Percentiles rank a stretch among this genome's conserved stretches.
phyloP scores from a whole-genome alignment of 768 basidiomycete species.

The Nidularia pulvinata region DNA sequence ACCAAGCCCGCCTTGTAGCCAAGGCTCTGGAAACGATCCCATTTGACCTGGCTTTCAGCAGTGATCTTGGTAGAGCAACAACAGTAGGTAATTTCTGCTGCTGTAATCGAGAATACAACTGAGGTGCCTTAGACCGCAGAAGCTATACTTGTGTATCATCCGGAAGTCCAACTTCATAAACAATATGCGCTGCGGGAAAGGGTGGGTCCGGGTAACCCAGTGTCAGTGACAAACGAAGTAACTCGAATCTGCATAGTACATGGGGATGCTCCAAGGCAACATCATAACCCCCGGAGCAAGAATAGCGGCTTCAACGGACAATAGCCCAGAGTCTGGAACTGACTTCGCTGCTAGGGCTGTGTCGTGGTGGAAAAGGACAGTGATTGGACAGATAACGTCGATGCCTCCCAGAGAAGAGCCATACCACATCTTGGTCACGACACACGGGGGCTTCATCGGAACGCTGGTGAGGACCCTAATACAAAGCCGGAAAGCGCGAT shows the following conservation, averaged over 20 bases:
- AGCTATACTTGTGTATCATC: constrained; percentile 56
- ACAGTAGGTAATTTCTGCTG: constrained; percentile 40
- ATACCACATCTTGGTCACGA: constrained; percentile 53
- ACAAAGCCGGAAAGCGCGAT: constrained; percentile 32
- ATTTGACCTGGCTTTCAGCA: constrained; percentile 65
- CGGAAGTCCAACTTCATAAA: constrained; percentile 37
- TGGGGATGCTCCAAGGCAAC: constrained; percentile 9
- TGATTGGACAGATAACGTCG: constrained; percentile 26
- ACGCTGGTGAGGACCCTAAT: constrained; percentile 48
- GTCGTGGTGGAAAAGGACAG: constrained; percentile 59
- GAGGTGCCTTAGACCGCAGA: constrained; percentile 56
- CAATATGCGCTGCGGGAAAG: constrained; percentile 61
- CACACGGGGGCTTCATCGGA: constrained; percentile 68
- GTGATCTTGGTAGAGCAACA: constrained; percentile 69
- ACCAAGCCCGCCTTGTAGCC: constrained; percentile 59
- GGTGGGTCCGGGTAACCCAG: constrained; percentile 32
- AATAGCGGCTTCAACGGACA: constrained; percentile 14
- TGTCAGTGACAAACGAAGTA: not conserved
- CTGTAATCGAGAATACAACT: not conserved
- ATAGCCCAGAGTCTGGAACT: constrained; percentile 33
- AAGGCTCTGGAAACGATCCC: constrained; percentile 48
- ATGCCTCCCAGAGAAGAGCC: constrained; percentile 19
- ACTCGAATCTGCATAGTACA: constrained; percentile 7
- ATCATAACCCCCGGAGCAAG: not conserved
- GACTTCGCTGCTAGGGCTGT: constrained; percentile 48